Percentiles rank a stretch among this genome's conserved stretches.
Evolutionary conservation across 805 yeast species (phyloP).

Genomic region (Monosporozyma unispora): DNA sequence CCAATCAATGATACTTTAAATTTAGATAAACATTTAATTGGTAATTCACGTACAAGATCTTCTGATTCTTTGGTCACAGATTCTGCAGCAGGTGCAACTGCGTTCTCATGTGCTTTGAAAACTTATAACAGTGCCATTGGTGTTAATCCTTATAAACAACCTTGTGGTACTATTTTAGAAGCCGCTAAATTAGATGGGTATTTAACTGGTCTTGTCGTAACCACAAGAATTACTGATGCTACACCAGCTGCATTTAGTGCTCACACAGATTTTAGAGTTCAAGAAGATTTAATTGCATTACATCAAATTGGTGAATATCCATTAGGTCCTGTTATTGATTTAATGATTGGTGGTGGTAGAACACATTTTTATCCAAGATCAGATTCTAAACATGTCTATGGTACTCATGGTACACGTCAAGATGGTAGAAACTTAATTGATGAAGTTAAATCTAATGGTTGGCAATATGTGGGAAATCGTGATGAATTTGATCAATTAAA

Average conservation of each 20-base stretch:
- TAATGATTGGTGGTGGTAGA: slow-evolving; percentile 87
- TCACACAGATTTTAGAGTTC: slow-evolving; percentile 66
- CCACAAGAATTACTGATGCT: slow-evolving; percentile 88
- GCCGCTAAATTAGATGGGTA: slow-evolving; percentile 78
- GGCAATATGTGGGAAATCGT: slow-evolving; percentile 63
- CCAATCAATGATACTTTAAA: slow-evolving; percentile 44
- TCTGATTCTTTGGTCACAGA: slow-evolving; percentile 74
- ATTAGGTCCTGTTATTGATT: slow-evolving; percentile 69
- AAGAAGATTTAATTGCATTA: slow-evolving; percentile 78
- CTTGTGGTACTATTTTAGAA: slow-evolving; percentile 84
- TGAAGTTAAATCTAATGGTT: slow-evolving; percentile 41
- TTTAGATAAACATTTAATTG: slow-evolving; percentile 65
- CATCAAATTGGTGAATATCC: slow-evolving; percentile 81
- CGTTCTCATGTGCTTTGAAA: slow-evolving; percentile 77
- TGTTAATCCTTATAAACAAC: slow-evolving; percentile 56
- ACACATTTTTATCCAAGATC: slow-evolving; percentile 60
- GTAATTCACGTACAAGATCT: slow-evolving; percentile 79
- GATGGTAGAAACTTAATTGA: slow-evolving; percentile 63
- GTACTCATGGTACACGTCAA: slow-evolving; percentile 47
- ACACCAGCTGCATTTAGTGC: slow-evolving; percentile 87
- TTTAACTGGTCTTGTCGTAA: slow-evolving; percentile 82
- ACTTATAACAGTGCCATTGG: slow-evolving; percentile 88
- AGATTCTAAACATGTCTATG: slow-evolving; percentile 20
- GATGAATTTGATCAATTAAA: slow-evolving; percentile 48
- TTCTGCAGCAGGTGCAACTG: slow-evolving; percentile 97